Percentiles rank a stretch among this genome's conserved stretches.
Evolutionary conservation across 2,329 filamentous ascomycete species (phyloP).

Genomic region (Fusarium sarcochroum): DNA sequence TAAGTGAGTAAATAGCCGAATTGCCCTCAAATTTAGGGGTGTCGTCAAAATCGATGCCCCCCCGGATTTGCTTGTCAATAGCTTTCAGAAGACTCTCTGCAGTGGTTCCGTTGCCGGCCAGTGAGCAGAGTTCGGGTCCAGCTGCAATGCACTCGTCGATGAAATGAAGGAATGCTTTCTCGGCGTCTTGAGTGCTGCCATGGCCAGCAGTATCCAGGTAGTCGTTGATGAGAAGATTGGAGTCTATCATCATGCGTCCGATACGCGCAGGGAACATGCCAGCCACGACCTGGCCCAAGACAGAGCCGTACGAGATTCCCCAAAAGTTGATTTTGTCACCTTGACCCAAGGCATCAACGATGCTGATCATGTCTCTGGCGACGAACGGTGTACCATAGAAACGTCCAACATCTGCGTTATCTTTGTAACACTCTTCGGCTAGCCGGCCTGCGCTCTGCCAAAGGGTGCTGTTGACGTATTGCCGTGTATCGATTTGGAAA

Average conservation of each 20-base stretch:
- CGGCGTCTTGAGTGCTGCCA: background rate
- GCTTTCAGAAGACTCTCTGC: background rate
- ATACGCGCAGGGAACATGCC: slow-evolving; percentile 44
- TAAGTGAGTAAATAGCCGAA: no score
- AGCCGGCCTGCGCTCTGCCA: background rate
- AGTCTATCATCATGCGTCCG: slow-evolving; percentile 37
- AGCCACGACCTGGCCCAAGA: slow-evolving; percentile 38
- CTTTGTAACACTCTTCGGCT: slow-evolving; percentile 41
- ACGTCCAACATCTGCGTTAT: slow-evolving; percentile 42
- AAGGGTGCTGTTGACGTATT: background rate
- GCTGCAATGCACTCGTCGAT: slow-evolving; percentile 10
- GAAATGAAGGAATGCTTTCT: background rate
- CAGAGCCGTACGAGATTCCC: slow-evolving; percentile 47
- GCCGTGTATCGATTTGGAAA: background rate
- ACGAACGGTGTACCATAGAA: slow-evolving; percentile 52
- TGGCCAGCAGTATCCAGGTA: background rate
- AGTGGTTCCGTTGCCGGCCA: background rate
- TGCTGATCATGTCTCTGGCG: slow-evolving; percentile 56
- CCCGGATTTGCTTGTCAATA: background rate
- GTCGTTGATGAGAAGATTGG: slow-evolving; percentile 25
- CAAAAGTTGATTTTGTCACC: slow-evolving; percentile 54
- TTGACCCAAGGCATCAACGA: slow-evolving; percentile 55
- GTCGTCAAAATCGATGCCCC: background rate
- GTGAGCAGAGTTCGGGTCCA: background rate
- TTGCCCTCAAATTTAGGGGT: background rate